Base-by-base conservation (phyloP, 345 rosid genomes). In the Eucalyptus victrix region DNA sequence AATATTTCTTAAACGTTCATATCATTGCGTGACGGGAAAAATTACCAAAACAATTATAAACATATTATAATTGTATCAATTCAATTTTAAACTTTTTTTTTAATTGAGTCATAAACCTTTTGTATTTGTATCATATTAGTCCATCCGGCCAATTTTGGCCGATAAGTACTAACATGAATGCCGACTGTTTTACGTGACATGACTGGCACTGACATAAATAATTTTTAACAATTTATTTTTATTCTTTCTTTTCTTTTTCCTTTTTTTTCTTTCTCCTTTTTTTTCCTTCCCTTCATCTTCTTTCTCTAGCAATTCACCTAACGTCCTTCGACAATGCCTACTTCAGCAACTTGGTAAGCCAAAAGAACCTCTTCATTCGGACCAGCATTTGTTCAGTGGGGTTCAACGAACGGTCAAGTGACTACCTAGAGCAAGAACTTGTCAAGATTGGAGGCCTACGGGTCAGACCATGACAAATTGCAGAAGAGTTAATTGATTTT, bases 321-420 rank as follows among this genome's bases (percentile, higher is more conserved):
- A 87, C 50, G 26, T n/a, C 40, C 40, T 89, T 87, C 80, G 30
- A 89, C 37, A 89, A 87, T 13, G 87, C 72, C 69, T 89, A 87
- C 54, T 89, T 72, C 87, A 87, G 28, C 69, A 89, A 87, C 88
- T 44, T 87, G 76, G 87, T 62, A 80, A 50, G 23, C 40, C 88
- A 87, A 37, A 53, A 89, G 90, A 88, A 86, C 21, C 72, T 89
- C 86, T 89, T 26, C 89, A 89, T 45, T 89, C 80, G 4, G 88
- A 89, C 80, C 80, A 89, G 60, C 76, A 69, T n/a, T 54, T 89
- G 53, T 87, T 87, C 56, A 30, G 88, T 49, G 88, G 11, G 88
- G 87, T 62, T 89, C 58, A 2, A 45, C 21, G 9, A 58, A 89
- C 44, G n/a, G 88, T 49, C 49, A 86, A 60, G 90, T 86, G 54